These are phyloP conservation scores for Lecanoromycetidae sp. DNA, from an alignment of 2,329 filamentous ascomycete species.

Conservation along the genomic window DNA sequence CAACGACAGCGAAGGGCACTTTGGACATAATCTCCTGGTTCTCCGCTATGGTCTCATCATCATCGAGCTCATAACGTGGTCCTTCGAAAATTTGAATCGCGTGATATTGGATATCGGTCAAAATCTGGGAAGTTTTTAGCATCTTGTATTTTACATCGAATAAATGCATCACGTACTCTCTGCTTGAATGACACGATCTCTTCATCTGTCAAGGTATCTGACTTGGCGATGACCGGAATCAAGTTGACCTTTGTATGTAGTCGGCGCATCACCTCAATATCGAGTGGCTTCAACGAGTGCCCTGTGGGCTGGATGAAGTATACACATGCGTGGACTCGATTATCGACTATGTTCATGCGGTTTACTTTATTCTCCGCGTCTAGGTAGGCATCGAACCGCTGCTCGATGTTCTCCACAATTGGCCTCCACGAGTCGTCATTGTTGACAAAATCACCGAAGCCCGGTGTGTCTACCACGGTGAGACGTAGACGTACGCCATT, in stretches of 20 bases:
- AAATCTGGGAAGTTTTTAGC: slow-evolving; percentile 52
- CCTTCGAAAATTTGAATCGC: slow-evolving; percentile 98
- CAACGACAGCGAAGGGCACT: slow-evolving; percentile 95
- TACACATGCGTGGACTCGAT: slow-evolving; percentile 95
- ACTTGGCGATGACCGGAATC: slow-evolving; percentile 97
- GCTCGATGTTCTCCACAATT: slow-evolving; percentile 98
- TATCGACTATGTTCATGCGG: slow-evolving; percentile 99
- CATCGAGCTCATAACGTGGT: slow-evolving; percentile 93
- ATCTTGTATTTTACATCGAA: neutral
- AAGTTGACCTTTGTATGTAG: slow-evolving; percentile 99
- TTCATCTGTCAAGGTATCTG: slow-evolving; percentile 93
- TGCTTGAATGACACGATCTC: slow-evolving; percentile 92
- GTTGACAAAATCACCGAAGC: slow-evolving; percentile 99
- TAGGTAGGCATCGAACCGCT: slow-evolving; percentile 94
- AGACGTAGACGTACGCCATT: slow-evolving; percentile 91
- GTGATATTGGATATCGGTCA: slow-evolving; percentile 93
- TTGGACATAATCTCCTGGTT: slow-evolving; percentile 99
- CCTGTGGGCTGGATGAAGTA: slow-evolving; percentile 99
- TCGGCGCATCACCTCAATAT: slow-evolving; percentile 98
- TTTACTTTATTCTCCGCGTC: slow-evolving; percentile 99
- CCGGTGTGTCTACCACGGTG: slow-evolving; percentile 94
- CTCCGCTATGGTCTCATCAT: slow-evolving; percentile 98
- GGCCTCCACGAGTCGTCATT: slow-evolving; percentile 99
- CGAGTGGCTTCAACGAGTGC: slow-evolving; percentile 93
- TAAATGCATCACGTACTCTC: slow-evolving; percentile 53